These are phyloP conservation scores for Leccinum boreale DNA, from an alignment of 768 basidiomycete genomes.

Conservation along the genomic window DNA sequence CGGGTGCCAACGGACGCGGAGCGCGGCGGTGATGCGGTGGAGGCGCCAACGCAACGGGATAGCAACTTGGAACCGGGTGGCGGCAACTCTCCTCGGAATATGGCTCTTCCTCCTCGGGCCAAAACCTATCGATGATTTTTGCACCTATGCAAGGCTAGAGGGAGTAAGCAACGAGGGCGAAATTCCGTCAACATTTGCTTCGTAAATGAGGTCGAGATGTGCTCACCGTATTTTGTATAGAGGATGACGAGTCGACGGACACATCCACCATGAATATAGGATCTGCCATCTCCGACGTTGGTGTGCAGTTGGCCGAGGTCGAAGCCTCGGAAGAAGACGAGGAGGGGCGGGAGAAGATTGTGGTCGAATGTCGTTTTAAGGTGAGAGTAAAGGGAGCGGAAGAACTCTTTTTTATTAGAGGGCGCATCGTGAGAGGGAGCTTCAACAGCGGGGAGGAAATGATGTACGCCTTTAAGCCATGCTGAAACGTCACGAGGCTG, in stretches of 20 bases:
- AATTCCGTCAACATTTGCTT: constrained; percentile 8
- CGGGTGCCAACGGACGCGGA: constrained; percentile 12
- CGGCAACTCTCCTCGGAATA: constrained; percentile 19
- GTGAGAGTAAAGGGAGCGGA: constrained; percentile 20
- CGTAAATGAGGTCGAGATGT: constrained; percentile 1
- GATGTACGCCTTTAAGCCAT: constrained; percentile 31
- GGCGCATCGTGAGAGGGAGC: constrained; percentile 26
- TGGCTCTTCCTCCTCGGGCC: constrained; percentile 28
- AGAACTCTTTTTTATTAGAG: constrained; percentile 27
- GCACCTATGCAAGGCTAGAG: constrained; percentile 25
- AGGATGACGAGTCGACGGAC: neutral
- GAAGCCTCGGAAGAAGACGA: constrained; percentile 15
- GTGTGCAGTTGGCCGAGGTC: constrained; percentile 10
- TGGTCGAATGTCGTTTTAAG: constrained; percentile 26
- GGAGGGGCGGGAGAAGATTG: constrained; percentile 20
- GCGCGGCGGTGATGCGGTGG: constrained; percentile 29
- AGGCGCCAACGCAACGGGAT: constrained; percentile 23
- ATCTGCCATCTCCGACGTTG: constrained; percentile 21
- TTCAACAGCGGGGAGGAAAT: constrained; percentile 23
- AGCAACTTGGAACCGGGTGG: constrained; percentile 5
- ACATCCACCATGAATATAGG: constrained; percentile 13
- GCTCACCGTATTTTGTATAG: constrained; percentile 14
- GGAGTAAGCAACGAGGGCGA: neutral
- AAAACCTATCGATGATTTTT: constrained; percentile 30
- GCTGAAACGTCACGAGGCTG: constrained; percentile 27